Evolutionary conservation across 2,329 filamentous ascomycete species (phyloP), one percentile per base, ranked within the genome.

Genomic region (Cladophialophora bantiana): DNA sequence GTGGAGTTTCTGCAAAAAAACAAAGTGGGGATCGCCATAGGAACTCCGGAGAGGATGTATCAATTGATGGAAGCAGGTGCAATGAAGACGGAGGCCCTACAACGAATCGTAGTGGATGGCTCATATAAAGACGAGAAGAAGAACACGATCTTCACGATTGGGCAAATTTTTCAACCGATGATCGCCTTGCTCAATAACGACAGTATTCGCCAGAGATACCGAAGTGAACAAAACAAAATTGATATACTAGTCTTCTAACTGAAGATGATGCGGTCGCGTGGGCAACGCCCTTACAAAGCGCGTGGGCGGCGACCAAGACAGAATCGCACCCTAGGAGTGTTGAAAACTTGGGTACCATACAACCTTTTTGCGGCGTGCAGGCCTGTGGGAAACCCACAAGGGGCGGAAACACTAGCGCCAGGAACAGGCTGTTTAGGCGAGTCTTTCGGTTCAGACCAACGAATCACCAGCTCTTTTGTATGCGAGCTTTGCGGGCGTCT

Each of bases 61-160:
- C 94, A 96, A 73, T 80, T 99, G 68, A 86, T 97, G 38, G 90
- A 96, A 45, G 88, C 93, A 70, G 92, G 91, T 90, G 88, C 90
- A 2, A 80, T 98, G 53, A 91, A 88, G 32, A 78, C 91, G 36
- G 84, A 87, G 38, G 86, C 90, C 66, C 78, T 98, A 62, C 88
- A 93, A 80, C 86, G 92, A 54, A 86, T 99, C 38, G 87, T 98
- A 7, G 86, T 98, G 36, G 95, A 99, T 79, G 93, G 92, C 13
- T 97, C 93, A 7, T 90, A 97, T 76, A 91, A 97, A 71, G 94
- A 99, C 79, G 88, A 91, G 78, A 99, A 99, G 85, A 96, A 96
- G 83, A 86, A 94, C 55, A 93, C 93, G 0, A 88, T 99, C 70
- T 88, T 97, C 78, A 95, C 98, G 75, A 97, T 98, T 92, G 93